Percentiles rank a stretch among this genome's conserved stretches.
Conservation (phyloP, 2,329 filamentous ascomycete genomes). For the Claviceps arundinis region DNA sequence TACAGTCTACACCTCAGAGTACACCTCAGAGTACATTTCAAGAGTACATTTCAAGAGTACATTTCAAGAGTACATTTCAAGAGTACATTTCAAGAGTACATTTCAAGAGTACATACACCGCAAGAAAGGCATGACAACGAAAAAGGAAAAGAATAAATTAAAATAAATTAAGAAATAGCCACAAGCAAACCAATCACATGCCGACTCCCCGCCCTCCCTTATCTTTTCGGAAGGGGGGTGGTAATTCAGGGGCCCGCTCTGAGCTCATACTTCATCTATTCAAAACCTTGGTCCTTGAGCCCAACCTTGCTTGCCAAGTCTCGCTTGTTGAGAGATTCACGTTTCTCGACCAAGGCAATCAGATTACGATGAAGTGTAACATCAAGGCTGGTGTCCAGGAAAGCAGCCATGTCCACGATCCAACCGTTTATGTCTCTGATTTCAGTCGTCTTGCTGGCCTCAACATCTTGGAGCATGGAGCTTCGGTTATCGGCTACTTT, state of each 20-base stretch:
- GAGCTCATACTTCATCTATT: neutral
- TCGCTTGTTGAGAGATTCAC: slow-evolving; percentile 17
- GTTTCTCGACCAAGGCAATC: slow-evolving; percentile 28
- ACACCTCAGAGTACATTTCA: too few species aligned
- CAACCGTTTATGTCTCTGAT: slow-evolving; percentile 48
- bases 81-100: too few species aligned
- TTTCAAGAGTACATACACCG: neutral
- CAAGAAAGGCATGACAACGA: neutral
- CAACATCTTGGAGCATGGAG: slow-evolving; percentile 49
- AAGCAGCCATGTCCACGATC: slow-evolving; percentile 33
- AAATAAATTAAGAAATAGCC: neutral
- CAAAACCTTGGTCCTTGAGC: neutral
- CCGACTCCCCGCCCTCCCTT: too few species aligned
- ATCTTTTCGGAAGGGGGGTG: too few species aligned
- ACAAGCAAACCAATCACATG: neutral
- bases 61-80: too few species aligned
- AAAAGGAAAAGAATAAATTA: neutral
- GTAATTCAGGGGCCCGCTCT: too few species aligned
- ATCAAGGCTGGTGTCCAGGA: slow-evolving; percentile 21
- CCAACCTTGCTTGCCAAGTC: slow-evolving; percentile 19
- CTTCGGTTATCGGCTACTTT: slow-evolving; percentile 41
- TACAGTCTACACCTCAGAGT: too few species aligned
- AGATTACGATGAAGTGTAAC: slow-evolving; percentile 27
- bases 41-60: too few species aligned
- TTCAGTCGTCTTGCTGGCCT: slow-evolving; percentile 38